Percentiles rank a stretch among this genome's conserved stretches.
phyloP scores from a whole-genome alignment of 345 rosid species.

The Physaria fendleri region DNA sequence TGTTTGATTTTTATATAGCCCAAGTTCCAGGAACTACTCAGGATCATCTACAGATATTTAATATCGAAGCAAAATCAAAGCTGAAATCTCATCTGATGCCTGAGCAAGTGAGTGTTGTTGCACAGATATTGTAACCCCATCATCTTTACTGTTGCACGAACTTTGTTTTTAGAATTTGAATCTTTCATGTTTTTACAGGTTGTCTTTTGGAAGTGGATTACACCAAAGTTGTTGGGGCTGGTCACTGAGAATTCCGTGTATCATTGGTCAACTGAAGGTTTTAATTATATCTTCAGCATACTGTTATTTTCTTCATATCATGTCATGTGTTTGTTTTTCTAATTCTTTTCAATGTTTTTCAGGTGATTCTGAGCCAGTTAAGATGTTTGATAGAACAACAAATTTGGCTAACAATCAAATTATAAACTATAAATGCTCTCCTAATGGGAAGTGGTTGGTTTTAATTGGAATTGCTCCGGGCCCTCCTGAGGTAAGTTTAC shows the following conservation, averaged over 20 bases:
- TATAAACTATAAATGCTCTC: conserved; percentile 91
- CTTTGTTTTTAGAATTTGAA: neutral
- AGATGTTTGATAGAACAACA: conserved; percentile 95
- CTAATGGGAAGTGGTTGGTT: conserved; percentile 95
- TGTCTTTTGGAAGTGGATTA: conserved; percentile 98
- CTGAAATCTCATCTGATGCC: conserved; percentile 96
- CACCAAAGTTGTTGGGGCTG: conserved; percentile 84
- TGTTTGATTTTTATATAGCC: conserved; percentile 62
- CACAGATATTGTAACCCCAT: neutral
- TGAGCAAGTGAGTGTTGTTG: conserved; percentile 63
- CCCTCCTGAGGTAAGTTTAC: conserved; percentile 70
- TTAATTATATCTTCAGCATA: conserved; percentile 6
- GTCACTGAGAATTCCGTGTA: conserved; percentile 86
- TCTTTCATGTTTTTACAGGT: conserved; percentile 41
- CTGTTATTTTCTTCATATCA: neutral
- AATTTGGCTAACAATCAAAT: conserved; percentile 92
- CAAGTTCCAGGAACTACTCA: conserved; percentile 94
- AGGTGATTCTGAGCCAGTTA: conserved; percentile 97
- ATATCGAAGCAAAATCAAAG: conserved; percentile 93
- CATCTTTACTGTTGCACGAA: neutral
- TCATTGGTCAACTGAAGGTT: conserved; percentile 99
- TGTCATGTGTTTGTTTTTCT: neutral
- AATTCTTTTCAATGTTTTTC: conserved; percentile 14
- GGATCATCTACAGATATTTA: conserved; percentile 97
- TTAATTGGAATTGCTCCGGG: conserved; percentile 98